Conservation (phyloP, 2,329 filamentous ascomycete species). For the Colletotrichum noveboracense region DNA sequence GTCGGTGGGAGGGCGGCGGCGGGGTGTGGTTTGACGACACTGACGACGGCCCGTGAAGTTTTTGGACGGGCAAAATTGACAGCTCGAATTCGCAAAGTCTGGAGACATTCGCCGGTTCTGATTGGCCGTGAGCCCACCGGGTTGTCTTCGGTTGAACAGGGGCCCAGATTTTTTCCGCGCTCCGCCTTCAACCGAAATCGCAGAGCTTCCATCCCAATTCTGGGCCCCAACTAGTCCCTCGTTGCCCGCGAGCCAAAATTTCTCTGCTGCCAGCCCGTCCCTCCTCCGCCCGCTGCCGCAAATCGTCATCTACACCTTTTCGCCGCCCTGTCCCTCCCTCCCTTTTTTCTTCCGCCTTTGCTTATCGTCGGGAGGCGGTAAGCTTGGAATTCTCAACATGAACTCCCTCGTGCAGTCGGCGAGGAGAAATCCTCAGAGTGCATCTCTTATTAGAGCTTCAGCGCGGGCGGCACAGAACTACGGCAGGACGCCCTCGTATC, state of each 20-base stretch:
- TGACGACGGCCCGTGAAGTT: slow-evolving; percentile 10
- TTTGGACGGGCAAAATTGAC: slow-evolving; percentile 10
- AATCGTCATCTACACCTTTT: slow-evolving; percentile 16
- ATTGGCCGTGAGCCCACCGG: not conserved
- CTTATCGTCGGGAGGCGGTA: slow-evolving; percentile 33
- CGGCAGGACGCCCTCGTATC: slow-evolving; percentile 53
- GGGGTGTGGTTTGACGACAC: not conserved
- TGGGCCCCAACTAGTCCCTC: slow-evolving; percentile 6
- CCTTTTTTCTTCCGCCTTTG: slow-evolving; percentile 12
- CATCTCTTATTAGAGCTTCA: slow-evolving; percentile 45
- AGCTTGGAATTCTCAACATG: slow-evolving; percentile 41
- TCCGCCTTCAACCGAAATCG: slow-evolving; percentile 41
- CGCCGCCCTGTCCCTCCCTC: slow-evolving; percentile 26
- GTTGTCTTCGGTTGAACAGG: slow-evolving; percentile 18
- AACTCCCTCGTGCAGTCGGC: slow-evolving; percentile 45
- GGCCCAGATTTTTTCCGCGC: slow-evolving; percentile 30
- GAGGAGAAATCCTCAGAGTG: slow-evolving; percentile 47
- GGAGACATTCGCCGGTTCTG: not conserved
- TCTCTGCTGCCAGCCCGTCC: slow-evolving; percentile 29
- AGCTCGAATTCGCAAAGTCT: slow-evolving; percentile 5
- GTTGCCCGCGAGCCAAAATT: slow-evolving; percentile 35
- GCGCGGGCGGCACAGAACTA: slow-evolving; percentile 40
- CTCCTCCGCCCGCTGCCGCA: slow-evolving; percentile 30
- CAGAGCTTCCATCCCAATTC: slow-evolving; percentile 26
- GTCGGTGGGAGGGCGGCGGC: not conserved